These are phyloP conservation scores for Tagetes erecta DNA, from an alignment of 129 eudicot genomes.

Conservation along the genomic window DNA sequence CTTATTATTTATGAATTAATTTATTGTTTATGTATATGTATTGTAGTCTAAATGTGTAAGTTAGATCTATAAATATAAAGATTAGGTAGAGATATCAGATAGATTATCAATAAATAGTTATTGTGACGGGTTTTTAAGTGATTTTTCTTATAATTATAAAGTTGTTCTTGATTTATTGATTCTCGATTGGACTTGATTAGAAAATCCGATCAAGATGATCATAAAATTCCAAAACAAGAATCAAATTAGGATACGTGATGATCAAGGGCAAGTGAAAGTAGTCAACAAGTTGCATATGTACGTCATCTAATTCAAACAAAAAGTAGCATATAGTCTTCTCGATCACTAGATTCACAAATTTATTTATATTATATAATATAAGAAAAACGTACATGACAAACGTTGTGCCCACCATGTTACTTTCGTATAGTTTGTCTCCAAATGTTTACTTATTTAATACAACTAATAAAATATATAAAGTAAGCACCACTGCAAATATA, in stretches of 20 bases:
- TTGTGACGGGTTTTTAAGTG: too few relatives aligned
- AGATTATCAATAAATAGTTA: too few relatives aligned
- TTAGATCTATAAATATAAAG: too few relatives aligned
- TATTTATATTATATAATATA: neutral
- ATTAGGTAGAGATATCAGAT: too few relatives aligned
- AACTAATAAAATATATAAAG: neutral
- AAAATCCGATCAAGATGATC: conserved; percentile 11
- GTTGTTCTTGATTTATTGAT: too few relatives aligned
- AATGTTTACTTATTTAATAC: neutral
- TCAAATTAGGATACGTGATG: conserved; percentile 34
- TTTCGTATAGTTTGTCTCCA: neutral
- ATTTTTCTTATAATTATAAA: too few relatives aligned
- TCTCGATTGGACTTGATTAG: too few relatives aligned
- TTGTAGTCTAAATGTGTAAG: too few relatives aligned
- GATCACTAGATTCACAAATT: too few relatives aligned
- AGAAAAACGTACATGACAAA: neutral
- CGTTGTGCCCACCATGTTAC: neutral
- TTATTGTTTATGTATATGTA: too few relatives aligned
- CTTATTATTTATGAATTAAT: too few relatives aligned
- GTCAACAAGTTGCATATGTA: conserved; percentile 17
- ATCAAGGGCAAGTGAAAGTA: conserved; percentile 21
- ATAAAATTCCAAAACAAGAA: conserved; percentile 31
- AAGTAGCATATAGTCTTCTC: conserved; percentile 3
- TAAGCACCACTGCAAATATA: neutral
- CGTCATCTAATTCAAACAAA: conserved; percentile 16